Evolutionary conservation across 108 stramenopile species (phyloP).

Genomic region (Fragilariopsis cylindrus): DNA sequence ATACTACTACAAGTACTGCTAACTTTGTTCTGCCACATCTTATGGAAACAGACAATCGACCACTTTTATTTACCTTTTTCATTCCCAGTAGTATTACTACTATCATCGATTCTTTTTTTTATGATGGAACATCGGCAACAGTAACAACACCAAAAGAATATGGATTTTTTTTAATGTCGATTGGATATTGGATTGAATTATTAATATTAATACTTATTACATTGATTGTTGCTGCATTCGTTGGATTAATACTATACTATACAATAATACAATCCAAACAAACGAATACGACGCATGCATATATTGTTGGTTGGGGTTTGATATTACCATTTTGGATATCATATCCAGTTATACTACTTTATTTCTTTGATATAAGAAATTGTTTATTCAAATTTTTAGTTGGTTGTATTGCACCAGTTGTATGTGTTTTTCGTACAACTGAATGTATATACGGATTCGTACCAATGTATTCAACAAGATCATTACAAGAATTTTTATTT

Average conservation of each 20-base stretch:
- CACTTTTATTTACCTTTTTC: constrained; percentile 16
- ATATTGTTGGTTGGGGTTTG: constrained; percentile 20
- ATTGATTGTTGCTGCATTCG: constrained; percentile 7
- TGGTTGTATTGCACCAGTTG: constrained; percentile 37
- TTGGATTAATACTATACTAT: constrained; percentile 18
- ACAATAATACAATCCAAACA: constrained; percentile 17
- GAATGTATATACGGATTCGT: constrained; percentile 38
- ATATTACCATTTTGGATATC: constrained; percentile 24
- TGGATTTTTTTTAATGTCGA: constrained; percentile 12
- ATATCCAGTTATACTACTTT: constrained; percentile 3
- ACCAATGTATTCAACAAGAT: constrained; percentile 24
- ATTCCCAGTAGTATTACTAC: background rate
- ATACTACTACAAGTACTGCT: background rate
- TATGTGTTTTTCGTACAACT: constrained; percentile 39
- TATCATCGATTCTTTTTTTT: background rate
- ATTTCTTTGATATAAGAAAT: constrained; percentile 27
- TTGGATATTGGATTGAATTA: constrained; percentile 20
- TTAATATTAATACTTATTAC: constrained; percentile 7
- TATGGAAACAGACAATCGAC: constrained; percentile 15
- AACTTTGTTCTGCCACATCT: background rate
- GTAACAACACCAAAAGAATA: background rate
- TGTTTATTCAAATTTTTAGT: constrained; percentile 40
- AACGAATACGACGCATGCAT: background rate
- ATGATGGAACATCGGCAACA: background rate
- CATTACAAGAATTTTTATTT: constrained; percentile 23